Percentiles rank a stretch among this genome's conserved stretches.
Evolutionary conservation across 2,329 filamentous ascomycete species (phyloP).

Genomic region (Aspergillus sp.): DNA sequence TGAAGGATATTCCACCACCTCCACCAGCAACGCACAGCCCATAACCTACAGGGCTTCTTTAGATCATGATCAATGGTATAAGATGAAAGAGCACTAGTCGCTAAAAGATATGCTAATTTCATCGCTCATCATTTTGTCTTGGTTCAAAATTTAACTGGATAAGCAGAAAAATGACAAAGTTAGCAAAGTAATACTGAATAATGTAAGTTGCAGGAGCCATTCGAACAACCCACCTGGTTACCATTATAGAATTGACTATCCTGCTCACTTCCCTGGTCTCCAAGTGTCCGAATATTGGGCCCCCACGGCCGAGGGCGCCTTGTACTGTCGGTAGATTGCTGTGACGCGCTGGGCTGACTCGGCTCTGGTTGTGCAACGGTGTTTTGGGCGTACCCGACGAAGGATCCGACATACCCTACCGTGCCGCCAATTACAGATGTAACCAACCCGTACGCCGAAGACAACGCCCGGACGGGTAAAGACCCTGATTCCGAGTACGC

Average conservation of each 20-base stretch:
- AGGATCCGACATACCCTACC: constrained; percentile 42
- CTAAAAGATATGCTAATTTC: not conserved
- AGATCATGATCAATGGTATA: not conserved
- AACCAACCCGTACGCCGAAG: constrained; percentile 42
- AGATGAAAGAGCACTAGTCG: not conserved
- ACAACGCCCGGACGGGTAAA: constrained; percentile 43
- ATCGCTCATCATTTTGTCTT: constrained; percentile 15
- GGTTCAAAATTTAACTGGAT: constrained; percentile 25
- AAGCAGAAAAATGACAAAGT: not conserved
- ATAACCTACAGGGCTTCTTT: not conserved
- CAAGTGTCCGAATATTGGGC: constrained; percentile 52
- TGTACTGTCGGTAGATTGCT: constrained; percentile 8
- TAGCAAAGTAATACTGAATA: not conserved
- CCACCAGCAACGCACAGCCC: no score
- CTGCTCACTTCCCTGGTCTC: constrained; percentile 54
- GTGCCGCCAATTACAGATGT: constrained; percentile 45
- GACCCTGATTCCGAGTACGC: constrained; percentile 52
- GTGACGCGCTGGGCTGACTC: constrained; percentile 4
- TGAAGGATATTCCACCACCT: not conserved
- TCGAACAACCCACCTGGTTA: constrained; percentile 66
- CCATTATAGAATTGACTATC: constrained; percentile 82
- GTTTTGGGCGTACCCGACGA: constrained; percentile 42
- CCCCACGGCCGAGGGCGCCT: constrained; percentile 21
- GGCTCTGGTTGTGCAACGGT: constrained; percentile 14
- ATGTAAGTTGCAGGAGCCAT: not conserved